Conservation (phyloP, 495 filamentous ascomycete genomes). For the Filosporella fistucella region DNA sequence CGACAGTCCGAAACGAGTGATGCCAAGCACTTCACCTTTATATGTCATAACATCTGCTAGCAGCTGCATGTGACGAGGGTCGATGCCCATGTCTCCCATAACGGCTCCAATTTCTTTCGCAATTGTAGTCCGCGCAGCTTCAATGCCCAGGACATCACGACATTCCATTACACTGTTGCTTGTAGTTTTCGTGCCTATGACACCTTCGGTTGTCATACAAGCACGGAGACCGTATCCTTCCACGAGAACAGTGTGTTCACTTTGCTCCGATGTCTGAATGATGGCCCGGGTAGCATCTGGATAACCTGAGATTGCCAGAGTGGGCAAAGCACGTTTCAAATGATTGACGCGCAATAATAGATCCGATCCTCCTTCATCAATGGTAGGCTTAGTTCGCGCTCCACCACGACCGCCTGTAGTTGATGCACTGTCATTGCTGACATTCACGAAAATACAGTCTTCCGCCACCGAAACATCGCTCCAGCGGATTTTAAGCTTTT, state of each 20-base stretch:
- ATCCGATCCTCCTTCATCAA: constrained; percentile 54
- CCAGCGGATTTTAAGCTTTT: constrained; percentile 66
- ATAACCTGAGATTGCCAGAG: constrained; percentile 80
- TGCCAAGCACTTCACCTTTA: constrained; percentile 96
- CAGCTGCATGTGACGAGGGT: constrained; percentile 97
- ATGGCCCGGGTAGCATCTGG: constrained; percentile 82
- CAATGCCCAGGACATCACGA: constrained; percentile 90
- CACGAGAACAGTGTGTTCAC: constrained; percentile 70
- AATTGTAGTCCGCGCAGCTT: constrained; percentile 85
- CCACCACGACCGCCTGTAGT: constrained; percentile 8
- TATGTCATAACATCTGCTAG: constrained; percentile 99
- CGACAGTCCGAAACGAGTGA: constrained; percentile 90
- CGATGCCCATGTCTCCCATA: constrained; percentile 92
- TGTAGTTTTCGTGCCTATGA: constrained; percentile 64
- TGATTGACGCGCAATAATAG: constrained; percentile 77
- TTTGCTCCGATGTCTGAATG: constrained; percentile 60
- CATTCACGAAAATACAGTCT: constrained; percentile 50
- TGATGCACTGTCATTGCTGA: constrained; percentile 14
- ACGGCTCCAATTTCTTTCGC: constrained; percentile 73
- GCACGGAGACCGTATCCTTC: constrained; percentile 88
- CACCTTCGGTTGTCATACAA: constrained; percentile 89
- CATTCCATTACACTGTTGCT: constrained; percentile 93
- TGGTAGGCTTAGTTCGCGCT: constrained; percentile 20
- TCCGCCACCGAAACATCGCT: constrained; percentile 45
- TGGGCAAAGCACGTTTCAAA: constrained; percentile 74